Evolutionary conservation across 1,284 basidiomycete species (phyloP).

Genomic region (Melampsora larici-populina): DNA sequence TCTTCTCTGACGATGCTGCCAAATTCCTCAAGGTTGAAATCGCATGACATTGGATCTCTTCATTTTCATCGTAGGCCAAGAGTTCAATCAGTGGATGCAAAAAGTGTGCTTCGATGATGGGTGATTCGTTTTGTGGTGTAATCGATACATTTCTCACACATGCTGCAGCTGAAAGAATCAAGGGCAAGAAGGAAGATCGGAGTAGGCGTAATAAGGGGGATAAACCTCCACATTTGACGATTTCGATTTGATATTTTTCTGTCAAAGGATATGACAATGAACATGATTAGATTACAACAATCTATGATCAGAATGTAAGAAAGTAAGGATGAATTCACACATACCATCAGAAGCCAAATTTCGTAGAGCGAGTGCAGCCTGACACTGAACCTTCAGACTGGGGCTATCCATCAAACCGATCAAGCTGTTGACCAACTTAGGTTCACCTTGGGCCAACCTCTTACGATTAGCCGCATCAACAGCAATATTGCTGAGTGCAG

Average conservation of each 20-base stretch:
- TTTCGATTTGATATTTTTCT: constrained; percentile 99
- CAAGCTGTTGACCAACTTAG: constrained; percentile 88
- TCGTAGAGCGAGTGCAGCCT: constrained; percentile 90
- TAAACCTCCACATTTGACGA: constrained; percentile 92
- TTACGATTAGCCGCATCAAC: constrained; percentile 93
- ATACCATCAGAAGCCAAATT: constrained; percentile 95
- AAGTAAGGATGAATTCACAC: constrained; percentile 45
- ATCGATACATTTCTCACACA: constrained; percentile 99
- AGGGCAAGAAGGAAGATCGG: constrained; percentile 95
- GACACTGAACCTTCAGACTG: constrained; percentile 97
- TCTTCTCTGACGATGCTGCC: constrained; percentile 95
- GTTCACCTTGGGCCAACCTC: constrained; percentile 90
- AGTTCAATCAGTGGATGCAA: constrained; percentile 92
- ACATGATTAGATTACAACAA: neutral
- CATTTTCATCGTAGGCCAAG: constrained; percentile 95
- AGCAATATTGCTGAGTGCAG: constrained; percentile 96
- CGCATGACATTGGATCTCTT: constrained; percentile 99
- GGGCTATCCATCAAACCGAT: constrained; percentile 96
- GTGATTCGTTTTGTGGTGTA: constrained; percentile 96
- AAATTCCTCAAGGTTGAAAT: constrained; percentile 96
- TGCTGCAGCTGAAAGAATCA: constrained; percentile 95
- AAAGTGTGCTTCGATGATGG: constrained; percentile 98
- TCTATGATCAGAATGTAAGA: neutral
- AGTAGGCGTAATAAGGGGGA: constrained; percentile 87
- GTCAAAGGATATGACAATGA: constrained; percentile 42